A percentile compares a stretch with the other conserved stretches of the same genome.
Evolutionary conservation across 257 asterid genomes (phyloP).

Genomic region (Nicotiana tabacum): DNA sequence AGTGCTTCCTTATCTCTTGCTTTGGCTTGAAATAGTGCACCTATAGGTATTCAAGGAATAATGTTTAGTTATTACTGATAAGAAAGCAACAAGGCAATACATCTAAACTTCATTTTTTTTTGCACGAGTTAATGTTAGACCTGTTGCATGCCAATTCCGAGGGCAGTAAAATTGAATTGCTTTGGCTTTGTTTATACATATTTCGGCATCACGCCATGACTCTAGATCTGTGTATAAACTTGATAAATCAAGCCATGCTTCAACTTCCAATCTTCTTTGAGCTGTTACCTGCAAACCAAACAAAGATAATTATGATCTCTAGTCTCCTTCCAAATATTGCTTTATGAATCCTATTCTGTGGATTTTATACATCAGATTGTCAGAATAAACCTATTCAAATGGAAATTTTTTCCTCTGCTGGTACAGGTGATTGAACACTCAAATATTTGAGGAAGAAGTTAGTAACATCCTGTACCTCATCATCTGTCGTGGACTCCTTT

Average conservation of each 20-base stretch:
- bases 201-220: constrained; percentile 58
- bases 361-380: background rate
- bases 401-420: background rate
- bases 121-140: constrained; percentile 20
- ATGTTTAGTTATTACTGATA: background rate
- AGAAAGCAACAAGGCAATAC: background rate
- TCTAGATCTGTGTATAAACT: constrained; percentile 55
- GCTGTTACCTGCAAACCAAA: constrained; percentile 30
- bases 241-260: constrained; percentile 91
- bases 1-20: constrained; percentile 55
- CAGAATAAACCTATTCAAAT: background rate
- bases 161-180: constrained; percentile 42
- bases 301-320: background rate
- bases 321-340: background rate
- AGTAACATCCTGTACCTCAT: constrained; percentile 22
- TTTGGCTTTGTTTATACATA: constrained; percentile 58
- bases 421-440: background rate
- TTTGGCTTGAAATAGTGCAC: constrained; percentile 44
- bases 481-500: constrained; percentile 13
- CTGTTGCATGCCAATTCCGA: constrained; percentile 69
- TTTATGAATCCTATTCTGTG: background rate
- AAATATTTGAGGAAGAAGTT: background rate
- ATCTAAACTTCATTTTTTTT: background rate
- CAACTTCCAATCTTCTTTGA: constrained; percentile 44
- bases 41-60: constrained; percentile 31